Base-by-base conservation (phyloP, 208 protist genomes). In the Acanthamoeba castellanii region DNA sequence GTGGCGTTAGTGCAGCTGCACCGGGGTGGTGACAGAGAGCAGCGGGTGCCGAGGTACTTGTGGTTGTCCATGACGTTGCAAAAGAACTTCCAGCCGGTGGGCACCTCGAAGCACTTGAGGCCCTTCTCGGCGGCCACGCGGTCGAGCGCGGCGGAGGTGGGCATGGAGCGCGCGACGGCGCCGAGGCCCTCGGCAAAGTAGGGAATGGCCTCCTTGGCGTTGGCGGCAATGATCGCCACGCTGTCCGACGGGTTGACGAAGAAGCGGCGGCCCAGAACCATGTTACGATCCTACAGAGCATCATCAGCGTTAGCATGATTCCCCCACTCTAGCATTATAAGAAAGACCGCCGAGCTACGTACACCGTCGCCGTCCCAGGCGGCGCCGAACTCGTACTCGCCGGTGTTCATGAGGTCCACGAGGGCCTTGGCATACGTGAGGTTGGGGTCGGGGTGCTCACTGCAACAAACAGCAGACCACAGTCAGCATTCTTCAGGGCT, bases 81-180 rank as follows among this genome's bases (percentile, higher is more conserved):
- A 97, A 99, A 99, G 97, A 99, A 99, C 97, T 99, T 99, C 99
- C 99, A 99, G 57, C 99, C 99, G 22, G 99, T 99, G 30, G 99
- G 99, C 27, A 98, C 98, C 93, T 99, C 98, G 96, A 98, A 99
- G 57, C 98, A 95, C 66, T 95, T 88, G 45, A 99, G 81, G 52
- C 96, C 78, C 91, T 94, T 94, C 9, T 66, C 91, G 34, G 32
- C 78, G 34, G 91, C 93, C 87, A 94, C 76, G 50, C 59, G 96
- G 94, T 99, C 99, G 30, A 99, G 85, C 22, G 99, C 99, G 25
- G 97, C 97, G 89, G 97, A 98, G 27, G 99, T 99, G 57, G 99
- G 99, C 99, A 99, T 99, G 76, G 98, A 99, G 76, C 99, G 97
- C 47, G 99, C 98, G 59, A 99, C 97, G 27, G 98, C 98, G 64